Percentiles rank a stretch among this genome's conserved stretches.
Evolutionary conservation across 148 eudicot species (phyloP).

Genomic region (Polygonum aviculare): DNA sequence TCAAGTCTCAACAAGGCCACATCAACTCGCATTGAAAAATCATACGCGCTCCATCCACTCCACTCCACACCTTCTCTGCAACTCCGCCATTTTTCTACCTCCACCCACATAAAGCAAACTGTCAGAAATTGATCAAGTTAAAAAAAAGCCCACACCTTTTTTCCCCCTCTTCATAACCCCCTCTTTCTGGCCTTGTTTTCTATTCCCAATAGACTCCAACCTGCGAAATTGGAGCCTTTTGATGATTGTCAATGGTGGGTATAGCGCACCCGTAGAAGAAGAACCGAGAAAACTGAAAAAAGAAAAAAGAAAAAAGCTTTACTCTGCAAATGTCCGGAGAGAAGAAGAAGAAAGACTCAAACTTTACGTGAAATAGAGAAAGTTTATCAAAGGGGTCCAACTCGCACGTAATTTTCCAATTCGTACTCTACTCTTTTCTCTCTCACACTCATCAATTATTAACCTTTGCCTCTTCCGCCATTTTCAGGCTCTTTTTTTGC

Average conservation of each 20-base stretch:
- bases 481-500: background rate
- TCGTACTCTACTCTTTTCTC: background rate
- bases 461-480: conserved; percentile 2
- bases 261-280: background rate
- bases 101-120: background rate
- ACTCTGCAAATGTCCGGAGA: background rate
- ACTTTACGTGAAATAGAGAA: background rate
- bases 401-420: background rate
- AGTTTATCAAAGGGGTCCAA: background rate
- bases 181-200: background rate
- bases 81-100: background rate
- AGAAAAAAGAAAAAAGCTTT: background rate
- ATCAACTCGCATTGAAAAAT: background rate
- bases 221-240: background rate
- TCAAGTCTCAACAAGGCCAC: background rate
- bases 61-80: background rate
- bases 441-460: background rate
- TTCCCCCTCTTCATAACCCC: no score
- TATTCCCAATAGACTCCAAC: background rate
- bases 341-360: conserved; percentile 1
- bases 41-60: background rate
- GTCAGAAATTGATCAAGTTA: background rate
- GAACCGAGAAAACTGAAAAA: background rate
- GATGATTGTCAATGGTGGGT: conserved; percentile 9
- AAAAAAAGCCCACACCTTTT: background rate